Base-by-base conservation (phyloP, 805 yeast species). In the Dipodascus albidus region DNA sequence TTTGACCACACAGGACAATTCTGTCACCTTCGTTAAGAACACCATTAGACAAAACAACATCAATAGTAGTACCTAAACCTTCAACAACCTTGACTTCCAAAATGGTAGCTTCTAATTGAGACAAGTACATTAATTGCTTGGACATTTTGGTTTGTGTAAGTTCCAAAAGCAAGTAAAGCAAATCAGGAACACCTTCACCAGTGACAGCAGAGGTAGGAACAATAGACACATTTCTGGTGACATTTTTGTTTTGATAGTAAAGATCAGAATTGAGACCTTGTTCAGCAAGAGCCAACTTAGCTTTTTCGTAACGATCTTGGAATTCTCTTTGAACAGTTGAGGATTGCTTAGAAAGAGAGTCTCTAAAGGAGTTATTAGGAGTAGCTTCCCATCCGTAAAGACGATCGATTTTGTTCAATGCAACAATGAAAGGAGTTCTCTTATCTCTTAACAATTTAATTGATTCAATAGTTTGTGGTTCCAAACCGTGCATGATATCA, bases 161-260 rank as follows among this genome's bases (percentile, higher is more conserved):
- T 72, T 93, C 98, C 63, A 93, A 78, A 66, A 93, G 76, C 70
- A 93, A 79, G 91, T 96, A 89, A 66, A 93, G 80, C 74, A 93
- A 78, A 81, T 93, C 99, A 51, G 99, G 99, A 63, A 93, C 95
- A 86, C 99, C 99, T 74, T 93, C 99, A 70, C 99, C 99, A 14
- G 97, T 90, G 48, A 90, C 95, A 53, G 99, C 99, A 58, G 98
- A 91, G 19, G 99, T 93, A 62, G 99, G 99, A 48, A 93, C 96
- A 63, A 93, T 85, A 38, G 97, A 89, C 53, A 93, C 99, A 65
- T 83, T 88, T 69, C 89, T 88, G 54, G 97, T 74, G 79, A 91
- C 74, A 74, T 91, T 93, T 71, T 85, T 86, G 79, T 93, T 93
- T 71, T 91, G 87, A 86, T 77, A 93, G 72, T 93, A 93, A 59